Percentiles rank a stretch among this genome's conserved stretches.
Conservation (phyloP, 2,329 filamentous ascomycete genomes). For the Helotiales sp. region DNA sequence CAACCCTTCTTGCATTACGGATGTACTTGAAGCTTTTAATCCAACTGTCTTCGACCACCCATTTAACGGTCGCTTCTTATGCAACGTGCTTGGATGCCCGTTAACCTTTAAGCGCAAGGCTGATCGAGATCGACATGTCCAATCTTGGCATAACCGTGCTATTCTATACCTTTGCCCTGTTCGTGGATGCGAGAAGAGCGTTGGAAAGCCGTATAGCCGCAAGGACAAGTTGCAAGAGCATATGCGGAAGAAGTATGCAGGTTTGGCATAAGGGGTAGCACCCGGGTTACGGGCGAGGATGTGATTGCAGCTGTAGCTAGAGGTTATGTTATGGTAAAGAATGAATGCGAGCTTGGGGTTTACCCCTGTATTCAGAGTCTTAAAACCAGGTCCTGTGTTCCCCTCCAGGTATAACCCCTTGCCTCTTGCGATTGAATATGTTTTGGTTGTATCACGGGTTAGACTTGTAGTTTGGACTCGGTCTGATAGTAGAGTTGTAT, state of each 20-base stretch:
- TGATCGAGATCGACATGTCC: neutral
- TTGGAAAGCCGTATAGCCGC: constrained; percentile 5
- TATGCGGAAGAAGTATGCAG: constrained; percentile 1
- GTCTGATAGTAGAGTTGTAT: too few relatives aligned
- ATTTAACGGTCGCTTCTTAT: neutral
- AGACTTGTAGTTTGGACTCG: too few relatives aligned
- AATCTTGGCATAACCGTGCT: neutral
- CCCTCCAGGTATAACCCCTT: neutral
- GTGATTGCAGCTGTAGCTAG: neutral
- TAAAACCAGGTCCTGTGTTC: neutral
- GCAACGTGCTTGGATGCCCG: neutral
- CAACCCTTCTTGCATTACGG: neutral
- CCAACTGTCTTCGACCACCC: neutral
- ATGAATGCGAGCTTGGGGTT: neutral
- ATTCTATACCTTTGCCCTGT: constrained; percentile 1
- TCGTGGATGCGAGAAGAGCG: neutral
- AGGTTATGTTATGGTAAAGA: neutral
- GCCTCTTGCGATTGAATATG: neutral
- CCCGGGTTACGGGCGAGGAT: neutral
- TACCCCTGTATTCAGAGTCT: neutral
- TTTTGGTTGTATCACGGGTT: too few relatives aligned
- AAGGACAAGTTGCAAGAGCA: neutral
- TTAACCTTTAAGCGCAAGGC: neutral
- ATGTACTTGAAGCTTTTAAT: neutral
- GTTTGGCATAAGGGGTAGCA: neutral